Conservation (phyloP, 2,329 filamentous ascomycete species). For the Fusarium pseudocircinatum region DNA sequence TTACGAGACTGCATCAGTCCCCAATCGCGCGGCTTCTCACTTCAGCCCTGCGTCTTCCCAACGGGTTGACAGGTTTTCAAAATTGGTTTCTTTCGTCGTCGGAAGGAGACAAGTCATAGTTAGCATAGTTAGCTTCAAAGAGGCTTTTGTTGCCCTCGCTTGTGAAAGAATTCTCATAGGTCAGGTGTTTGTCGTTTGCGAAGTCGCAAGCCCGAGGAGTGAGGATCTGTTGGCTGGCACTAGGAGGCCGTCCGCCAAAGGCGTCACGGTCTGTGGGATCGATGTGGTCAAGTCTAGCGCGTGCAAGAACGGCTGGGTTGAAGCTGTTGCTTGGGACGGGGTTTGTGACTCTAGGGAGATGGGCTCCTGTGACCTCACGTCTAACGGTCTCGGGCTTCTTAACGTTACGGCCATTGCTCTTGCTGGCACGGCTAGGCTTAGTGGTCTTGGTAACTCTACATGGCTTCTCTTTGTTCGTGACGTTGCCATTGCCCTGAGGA, state of each 20-base stretch:
- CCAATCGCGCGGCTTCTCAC: neutral
- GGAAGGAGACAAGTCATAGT: neutral
- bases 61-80: neutral
- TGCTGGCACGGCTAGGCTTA: neutral
- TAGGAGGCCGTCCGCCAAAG: neutral
- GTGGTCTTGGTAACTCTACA: neutral
- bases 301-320: neutral
- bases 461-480: neutral
- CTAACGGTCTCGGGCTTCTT: neutral
- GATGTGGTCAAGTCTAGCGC: neutral
- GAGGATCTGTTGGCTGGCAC: neutral
- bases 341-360: neutral
- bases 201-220: neutral
- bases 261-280: neutral
- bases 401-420: neutral
- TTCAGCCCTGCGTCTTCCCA: slow-evolving; percentile 25
- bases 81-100: neutral
- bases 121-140: neutral
- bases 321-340: neutral
- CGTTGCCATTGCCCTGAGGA: neutral
- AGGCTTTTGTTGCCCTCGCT: neutral
- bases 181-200: neutral
- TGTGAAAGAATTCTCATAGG: neutral
- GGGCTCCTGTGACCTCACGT: neutral
- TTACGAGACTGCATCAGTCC: neutral